phyloP scores from a whole-genome alignment of 2,329 filamentous ascomycete species.

The Penicillium paneum region DNA sequence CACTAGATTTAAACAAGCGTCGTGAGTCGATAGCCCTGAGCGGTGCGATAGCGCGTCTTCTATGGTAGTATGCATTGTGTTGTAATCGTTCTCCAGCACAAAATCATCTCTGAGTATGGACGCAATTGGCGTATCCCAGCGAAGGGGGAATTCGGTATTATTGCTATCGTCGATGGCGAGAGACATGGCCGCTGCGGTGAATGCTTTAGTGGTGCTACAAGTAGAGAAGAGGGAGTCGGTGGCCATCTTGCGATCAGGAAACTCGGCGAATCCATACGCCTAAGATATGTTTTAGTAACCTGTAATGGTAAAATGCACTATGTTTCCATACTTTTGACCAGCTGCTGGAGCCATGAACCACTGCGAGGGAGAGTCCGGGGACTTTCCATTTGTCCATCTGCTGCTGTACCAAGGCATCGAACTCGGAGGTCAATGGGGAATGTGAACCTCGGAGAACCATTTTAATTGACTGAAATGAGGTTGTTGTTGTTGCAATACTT shows the following conservation, averaged over 20 bases:
- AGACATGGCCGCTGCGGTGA: constrained; percentile 25
- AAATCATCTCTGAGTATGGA: constrained; percentile 37
- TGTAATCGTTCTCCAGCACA: constrained; percentile 27
- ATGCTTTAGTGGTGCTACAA: constrained; percentile 31
- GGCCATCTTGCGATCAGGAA: constrained; percentile 26
- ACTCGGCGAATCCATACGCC: constrained; percentile 29
- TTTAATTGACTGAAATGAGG: neutral
- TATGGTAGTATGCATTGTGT: constrained; percentile 29
- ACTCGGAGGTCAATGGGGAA: constrained; percentile 3
- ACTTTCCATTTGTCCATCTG: constrained; percentile 28
- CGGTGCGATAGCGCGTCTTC: constrained; percentile 38
- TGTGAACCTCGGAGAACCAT: neutral
- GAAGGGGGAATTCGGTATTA: constrained; percentile 16
- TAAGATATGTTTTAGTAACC: constrained; percentile 3
- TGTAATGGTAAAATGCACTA: neutral
- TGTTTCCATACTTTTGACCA: constrained; percentile 23
- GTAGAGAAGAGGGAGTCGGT: constrained; percentile 24
- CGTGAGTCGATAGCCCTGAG: constrained; percentile 27
- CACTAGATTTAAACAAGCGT: neutral
- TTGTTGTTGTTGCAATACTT: no score
- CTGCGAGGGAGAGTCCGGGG: constrained; percentile 30
- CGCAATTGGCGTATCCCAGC: constrained; percentile 38
- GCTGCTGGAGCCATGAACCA: constrained; percentile 26
- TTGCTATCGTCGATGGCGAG: constrained; percentile 22
- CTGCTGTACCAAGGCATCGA: constrained; percentile 20